Evolutionary conservation across 139 green algal species (phyloP).

Genomic region (Chlorella sp.): DNA sequence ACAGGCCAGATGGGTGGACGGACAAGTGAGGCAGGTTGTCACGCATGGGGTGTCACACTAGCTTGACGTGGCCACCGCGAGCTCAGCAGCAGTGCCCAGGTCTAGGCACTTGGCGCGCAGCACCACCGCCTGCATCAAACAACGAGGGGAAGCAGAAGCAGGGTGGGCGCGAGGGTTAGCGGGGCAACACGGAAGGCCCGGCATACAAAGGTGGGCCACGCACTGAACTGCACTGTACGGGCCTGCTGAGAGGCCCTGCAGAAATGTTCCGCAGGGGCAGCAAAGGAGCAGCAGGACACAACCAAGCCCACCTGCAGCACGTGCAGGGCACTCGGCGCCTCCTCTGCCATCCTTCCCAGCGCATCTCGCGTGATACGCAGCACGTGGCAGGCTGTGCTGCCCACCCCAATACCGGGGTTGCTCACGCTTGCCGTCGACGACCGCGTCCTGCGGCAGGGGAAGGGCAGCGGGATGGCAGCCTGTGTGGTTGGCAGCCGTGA

Average conservation of each 20-base stretch:
- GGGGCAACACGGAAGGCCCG: background rate
- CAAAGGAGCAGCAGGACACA: background rate
- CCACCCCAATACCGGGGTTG: background rate
- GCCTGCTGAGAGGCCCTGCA: too few species aligned
- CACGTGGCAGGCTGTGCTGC: conserved; percentile 6
- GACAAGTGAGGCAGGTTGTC: too few species aligned
- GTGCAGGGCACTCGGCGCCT: conserved; percentile 15
- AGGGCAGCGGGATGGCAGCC: background rate
- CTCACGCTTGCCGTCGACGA: background rate
- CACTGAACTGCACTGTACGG: too few species aligned
- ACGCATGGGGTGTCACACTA: background rate
- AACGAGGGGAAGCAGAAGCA: background rate
- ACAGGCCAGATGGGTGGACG: too few species aligned
- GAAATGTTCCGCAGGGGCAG: too few species aligned
- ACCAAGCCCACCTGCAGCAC: conserved; percentile 14
- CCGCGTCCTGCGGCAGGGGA: background rate
- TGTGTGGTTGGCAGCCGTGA: too few species aligned
- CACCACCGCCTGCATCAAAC: background rate
- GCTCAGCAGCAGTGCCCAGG: conserved; percentile 8
- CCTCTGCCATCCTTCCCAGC: background rate
- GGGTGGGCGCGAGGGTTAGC: background rate
- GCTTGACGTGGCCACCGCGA: background rate
- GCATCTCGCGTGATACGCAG: background rate
- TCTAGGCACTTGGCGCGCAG: conserved; percentile 24
- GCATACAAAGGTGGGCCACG: too few species aligned